Evolutionary conservation across 2,329 filamentous ascomycete genomes (phyloP).

Genomic region (Sporothrix brunneoviolacea): DNA sequence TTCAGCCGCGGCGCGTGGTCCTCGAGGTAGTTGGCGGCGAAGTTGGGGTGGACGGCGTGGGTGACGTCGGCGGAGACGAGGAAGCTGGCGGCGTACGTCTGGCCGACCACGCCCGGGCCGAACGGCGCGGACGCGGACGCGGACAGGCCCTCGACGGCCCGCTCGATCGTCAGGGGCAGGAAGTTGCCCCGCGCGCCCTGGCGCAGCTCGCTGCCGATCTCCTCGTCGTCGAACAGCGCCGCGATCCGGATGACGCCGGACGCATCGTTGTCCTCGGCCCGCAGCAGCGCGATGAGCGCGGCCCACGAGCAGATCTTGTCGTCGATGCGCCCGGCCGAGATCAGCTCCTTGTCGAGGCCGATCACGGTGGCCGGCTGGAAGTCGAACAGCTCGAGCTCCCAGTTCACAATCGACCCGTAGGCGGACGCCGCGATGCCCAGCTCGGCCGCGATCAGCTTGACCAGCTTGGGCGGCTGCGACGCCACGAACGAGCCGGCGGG

Average conservation of each 20-base stretch:
- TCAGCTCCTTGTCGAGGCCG: constrained; percentile 85
- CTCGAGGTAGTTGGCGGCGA: constrained; percentile 72
- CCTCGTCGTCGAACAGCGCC: constrained; percentile 94
- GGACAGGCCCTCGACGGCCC: constrained; percentile 65
- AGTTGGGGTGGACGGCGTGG: constrained; percentile 93
- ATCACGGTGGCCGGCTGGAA: constrained; percentile 75
- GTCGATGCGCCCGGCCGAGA: constrained; percentile 91
- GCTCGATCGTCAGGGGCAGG: constrained; percentile 72
- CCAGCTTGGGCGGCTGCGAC: constrained; percentile 78
- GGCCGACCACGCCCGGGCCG: constrained; percentile 61
- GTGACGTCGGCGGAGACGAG: constrained; percentile 88
- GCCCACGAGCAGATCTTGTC: constrained; percentile 97
- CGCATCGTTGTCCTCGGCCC: constrained; percentile 48
- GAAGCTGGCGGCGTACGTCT: constrained; percentile 88
- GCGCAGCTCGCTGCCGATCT: constrained; percentile 84
- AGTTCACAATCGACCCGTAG: constrained; percentile 75
- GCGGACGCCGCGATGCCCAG: constrained; percentile 61
- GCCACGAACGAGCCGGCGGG: constrained; percentile 64
- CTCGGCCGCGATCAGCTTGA: constrained; percentile 72
- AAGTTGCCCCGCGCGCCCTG: constrained; percentile 90
- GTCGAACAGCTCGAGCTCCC: constrained; percentile 96
- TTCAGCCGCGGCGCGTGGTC: constrained; percentile 86
- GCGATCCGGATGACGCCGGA: constrained; percentile 78
- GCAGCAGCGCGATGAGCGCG: constrained; percentile 75
- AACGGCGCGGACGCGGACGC: constrained; percentile 29